These are phyloP conservation scores for Sporisorium exsertum DNA, from an alignment of 1,284 basidiomycete genomes.

Conservation along the genomic window DNA sequence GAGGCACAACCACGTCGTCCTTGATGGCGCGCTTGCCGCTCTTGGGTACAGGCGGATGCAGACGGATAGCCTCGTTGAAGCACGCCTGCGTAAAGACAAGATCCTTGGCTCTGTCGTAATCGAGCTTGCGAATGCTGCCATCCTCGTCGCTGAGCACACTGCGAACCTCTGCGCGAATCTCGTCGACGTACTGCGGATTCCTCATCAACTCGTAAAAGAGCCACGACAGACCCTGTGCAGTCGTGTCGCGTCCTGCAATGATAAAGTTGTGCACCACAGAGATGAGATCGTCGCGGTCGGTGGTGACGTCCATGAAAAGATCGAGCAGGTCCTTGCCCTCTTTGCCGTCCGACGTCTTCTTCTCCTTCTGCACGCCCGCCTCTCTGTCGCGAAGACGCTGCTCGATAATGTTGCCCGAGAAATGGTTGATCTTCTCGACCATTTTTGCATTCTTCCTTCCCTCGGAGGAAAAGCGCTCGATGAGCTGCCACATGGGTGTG, in stretches of 20 bases:
- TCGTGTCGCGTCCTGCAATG: conserved; percentile 62
- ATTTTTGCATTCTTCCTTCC: conserved; percentile 46
- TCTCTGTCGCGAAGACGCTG: conserved; percentile 41
- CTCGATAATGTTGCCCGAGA: conserved; percentile 60
- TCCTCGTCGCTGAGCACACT: conserved; percentile 31
- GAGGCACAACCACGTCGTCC: conserved; percentile 57
- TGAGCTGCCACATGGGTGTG: conserved; percentile 31
- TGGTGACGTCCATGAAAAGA: conserved; percentile 59
- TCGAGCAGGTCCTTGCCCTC: conserved; percentile 61
- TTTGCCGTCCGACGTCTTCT: conserved; percentile 40
- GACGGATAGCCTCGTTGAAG: conserved; percentile 57
- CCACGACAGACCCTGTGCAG: conserved; percentile 58
- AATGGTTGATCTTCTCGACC: conserved; percentile 58
- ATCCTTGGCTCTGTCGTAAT: conserved; percentile 52
- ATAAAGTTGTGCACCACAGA: conserved; percentile 62
- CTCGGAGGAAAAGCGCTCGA: conserved; percentile 43
- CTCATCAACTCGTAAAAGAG: conserved; percentile 55
- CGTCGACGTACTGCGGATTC: conserved; percentile 45
- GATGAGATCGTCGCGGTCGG: conserved; percentile 54
- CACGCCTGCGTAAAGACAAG: conserved; percentile 57
- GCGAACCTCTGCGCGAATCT: conserved; percentile 51
- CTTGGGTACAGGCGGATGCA: conserved; percentile 60
- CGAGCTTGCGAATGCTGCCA: conserved; percentile 40
- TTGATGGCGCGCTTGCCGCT: conserved; percentile 56
- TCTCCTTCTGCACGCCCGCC: conserved; percentile 34